Conservation (phyloP, 1,284 basidiomycete genomes). For the Cutaneotrichosporon dermatis region DNA sequence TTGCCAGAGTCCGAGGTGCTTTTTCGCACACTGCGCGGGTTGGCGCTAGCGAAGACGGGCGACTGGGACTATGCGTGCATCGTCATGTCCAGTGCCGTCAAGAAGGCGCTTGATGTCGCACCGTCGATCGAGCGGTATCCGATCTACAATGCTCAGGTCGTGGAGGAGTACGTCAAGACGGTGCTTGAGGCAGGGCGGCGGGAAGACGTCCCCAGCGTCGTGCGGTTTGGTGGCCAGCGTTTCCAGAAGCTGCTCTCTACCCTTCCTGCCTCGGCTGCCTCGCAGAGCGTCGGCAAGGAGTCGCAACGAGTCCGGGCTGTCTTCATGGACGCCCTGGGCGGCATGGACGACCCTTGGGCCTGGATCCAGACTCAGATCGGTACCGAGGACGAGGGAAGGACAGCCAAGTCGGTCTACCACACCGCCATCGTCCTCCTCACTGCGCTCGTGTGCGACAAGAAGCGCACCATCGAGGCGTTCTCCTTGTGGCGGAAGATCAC, state of each 20-base stretch:
- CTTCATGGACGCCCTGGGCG: constrained; percentile 5
- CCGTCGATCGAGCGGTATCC: constrained; percentile 1
- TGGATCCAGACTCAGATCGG: constrained; percentile 3
- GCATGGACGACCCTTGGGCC: constrained; percentile 3
- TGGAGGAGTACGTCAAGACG: constrained; percentile 7
- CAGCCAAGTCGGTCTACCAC: constrained; percentile 6
- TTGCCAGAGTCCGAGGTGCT: constrained; percentile 4
- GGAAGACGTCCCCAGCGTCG: constrained; percentile 2
- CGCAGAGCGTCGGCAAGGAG: background rate
- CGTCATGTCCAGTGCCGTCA: constrained; percentile 3
- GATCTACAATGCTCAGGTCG: background rate
- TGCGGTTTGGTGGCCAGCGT: background rate
- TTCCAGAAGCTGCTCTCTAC: constrained; percentile 11
- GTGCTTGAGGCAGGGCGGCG: background rate
- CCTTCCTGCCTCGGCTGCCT: background rate
- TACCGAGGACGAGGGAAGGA: background rate
- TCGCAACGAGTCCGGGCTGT: background rate
- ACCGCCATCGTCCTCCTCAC: constrained; percentile 3
- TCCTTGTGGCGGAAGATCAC: constrained; percentile 5
- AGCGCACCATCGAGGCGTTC: constrained; percentile 7
- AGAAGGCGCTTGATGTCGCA: background rate
- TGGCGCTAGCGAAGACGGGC: constrained; percentile 2
- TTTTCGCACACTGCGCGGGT: constrained; percentile 3
- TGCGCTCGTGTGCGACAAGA: background rate
- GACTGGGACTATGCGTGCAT: constrained; percentile 4